These are phyloP conservation scores for Fonsecaea monophora DNA, from an alignment of 2,329 filamentous ascomycete genomes.

Conservation along the genomic window DNA sequence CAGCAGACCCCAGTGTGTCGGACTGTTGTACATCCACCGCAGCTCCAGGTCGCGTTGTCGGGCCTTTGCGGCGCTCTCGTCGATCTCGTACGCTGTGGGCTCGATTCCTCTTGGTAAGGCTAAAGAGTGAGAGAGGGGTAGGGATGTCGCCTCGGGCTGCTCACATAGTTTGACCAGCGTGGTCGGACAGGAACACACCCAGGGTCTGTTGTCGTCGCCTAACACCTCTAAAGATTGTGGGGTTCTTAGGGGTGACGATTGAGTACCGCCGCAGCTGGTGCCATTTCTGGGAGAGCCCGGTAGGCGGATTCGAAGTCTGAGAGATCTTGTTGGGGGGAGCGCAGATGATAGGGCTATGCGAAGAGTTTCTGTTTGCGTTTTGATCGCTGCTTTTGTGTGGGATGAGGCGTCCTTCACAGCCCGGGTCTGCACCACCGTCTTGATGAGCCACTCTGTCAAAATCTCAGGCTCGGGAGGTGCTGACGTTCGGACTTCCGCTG, in stretches of 20 bases:
- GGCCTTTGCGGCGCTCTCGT: neutral
- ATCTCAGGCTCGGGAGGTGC: neutral
- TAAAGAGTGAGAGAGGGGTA: neutral
- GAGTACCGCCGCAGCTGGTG: neutral
- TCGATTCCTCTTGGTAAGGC: neutral
- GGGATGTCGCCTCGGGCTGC: neutral
- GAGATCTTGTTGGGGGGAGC: conserved; percentile 3
- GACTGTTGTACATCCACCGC: neutral
- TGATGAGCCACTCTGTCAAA: neutral
- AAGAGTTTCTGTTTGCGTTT: neutral
- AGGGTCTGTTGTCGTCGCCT: neutral
- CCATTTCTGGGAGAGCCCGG: neutral
- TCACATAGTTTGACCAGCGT: neutral
- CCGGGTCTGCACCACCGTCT: neutral
- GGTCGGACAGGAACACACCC: neutral
- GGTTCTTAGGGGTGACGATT: neutral
- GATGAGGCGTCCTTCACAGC: neutral
- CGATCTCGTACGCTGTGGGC: neutral
- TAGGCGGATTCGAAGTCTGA: neutral
- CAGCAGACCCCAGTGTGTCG: conserved; percentile 15
- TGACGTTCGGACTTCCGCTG: neutral
- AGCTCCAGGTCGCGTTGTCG: neutral
- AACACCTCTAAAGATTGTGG: neutral
- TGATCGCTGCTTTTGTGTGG: neutral
- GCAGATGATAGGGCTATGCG: neutral